Evolutionary conservation across 2,329 filamentous ascomycete species (phyloP), one percentile per base, ranked within the genome.

Genomic region (Trichoderma harzianum): DNA sequence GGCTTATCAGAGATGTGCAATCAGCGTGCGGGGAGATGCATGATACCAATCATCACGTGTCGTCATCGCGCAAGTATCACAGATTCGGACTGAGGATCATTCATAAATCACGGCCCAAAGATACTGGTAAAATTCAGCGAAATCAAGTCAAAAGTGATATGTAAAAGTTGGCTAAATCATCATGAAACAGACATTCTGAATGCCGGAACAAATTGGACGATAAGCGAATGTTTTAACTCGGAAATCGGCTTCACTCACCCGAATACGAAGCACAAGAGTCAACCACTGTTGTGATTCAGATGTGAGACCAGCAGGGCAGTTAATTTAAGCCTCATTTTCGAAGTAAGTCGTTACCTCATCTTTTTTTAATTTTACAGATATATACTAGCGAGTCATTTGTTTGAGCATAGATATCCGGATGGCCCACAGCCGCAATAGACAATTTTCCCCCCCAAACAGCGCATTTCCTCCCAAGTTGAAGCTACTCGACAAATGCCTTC

Each of bases 11-110:
- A 32, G 30, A 28, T 39, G 8, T 14, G 32, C 64, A 55, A 28
- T 39, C 64, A 57, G 39, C 57, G 66, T 61, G 67, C 55, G 67
- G 55, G 67, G 67, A 60, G 67, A 28, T 34, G 51, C 47, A 8
- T 28, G 64, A 39, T 66, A 57, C 21, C 34, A 30, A 43, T 51
- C 39, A 69, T 69, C 67, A 69, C 67, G 67, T 69, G 67, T 69
- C 67, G 55, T 62, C 67, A 62, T 28, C 28, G 39, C 18, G 39
- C 66, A 60, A 21, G 7, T 32, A 57, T 43, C 10, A 10, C 32
- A 32, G n/a, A 36, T 34, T 51, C 34, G 14, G 10, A 14, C 11
- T 28, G 24, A 26, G 28, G n/a, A 6, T 24, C 30, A 26, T 36
- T 66, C 7, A 10, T n/a, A 51, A 53, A n/a, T 21, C 24, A 11